phyloP scores from a whole-genome alignment of 2,329 filamentous ascomycete species.

The Botrytis sinoallii region DNA sequence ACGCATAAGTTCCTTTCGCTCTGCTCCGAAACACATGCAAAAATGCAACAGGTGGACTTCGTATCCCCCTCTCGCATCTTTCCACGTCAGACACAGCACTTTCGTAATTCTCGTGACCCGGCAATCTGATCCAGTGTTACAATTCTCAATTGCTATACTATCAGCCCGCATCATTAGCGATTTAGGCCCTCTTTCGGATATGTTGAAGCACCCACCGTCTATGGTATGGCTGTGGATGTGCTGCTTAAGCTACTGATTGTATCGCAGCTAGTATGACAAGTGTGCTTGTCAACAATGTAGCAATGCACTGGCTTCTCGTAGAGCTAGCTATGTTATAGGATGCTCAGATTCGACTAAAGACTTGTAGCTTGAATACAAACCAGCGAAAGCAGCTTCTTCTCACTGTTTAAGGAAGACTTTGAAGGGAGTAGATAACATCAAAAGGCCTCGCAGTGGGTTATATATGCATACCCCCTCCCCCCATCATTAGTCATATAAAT shows the following conservation, averaged over 20 bases:
- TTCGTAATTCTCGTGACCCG: background rate
- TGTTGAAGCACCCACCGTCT: background rate
- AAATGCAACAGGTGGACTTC: background rate
- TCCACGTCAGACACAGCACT: background rate
- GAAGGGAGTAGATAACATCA: background rate
- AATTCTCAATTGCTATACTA: background rate
- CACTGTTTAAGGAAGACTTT: background rate
- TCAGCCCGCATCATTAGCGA: background rate
- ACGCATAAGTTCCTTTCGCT: too few species aligned
- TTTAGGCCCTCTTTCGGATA: background rate
- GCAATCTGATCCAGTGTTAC: background rate
- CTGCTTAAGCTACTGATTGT: too few species aligned
- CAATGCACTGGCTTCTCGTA: background rate
- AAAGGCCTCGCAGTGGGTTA: background rate
- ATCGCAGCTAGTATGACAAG: background rate
- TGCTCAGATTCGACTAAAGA: background rate
- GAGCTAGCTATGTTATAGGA: background rate
- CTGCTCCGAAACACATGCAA: too few species aligned
- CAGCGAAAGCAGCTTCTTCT: background rate
- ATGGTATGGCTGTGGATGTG: background rate
- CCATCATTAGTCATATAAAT: background rate
- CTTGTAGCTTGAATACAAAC: background rate
- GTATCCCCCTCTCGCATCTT: background rate
- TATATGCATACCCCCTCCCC: background rate
- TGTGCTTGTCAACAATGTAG: background rate